These are phyloP conservation scores for Tetraselmis striata DNA, from an alignment of 139 green algal genomes.

Conservation along the genomic window DNA sequence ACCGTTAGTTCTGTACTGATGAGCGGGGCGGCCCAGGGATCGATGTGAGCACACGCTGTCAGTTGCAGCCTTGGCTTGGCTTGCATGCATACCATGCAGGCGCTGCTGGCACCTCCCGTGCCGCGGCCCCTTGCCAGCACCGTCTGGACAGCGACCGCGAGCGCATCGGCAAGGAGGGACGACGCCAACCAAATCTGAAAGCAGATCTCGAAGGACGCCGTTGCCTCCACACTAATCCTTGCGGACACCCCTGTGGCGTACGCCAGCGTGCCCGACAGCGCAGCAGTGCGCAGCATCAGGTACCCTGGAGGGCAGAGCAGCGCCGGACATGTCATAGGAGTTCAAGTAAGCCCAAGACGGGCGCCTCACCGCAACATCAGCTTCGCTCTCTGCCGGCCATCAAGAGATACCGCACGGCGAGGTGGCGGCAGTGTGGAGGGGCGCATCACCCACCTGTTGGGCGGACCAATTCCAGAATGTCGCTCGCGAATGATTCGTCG, in stretches of 20 bases:
- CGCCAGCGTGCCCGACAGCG: constrained; percentile 50
- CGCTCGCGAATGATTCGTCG: constrained; percentile 10
- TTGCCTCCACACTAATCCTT: constrained; percentile 26
- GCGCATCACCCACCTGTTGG: constrained; percentile 27
- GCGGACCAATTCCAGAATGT: constrained; percentile 16
- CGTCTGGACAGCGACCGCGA: constrained; percentile 73
- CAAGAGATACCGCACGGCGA: too few species aligned
- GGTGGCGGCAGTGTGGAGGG: not conserved
- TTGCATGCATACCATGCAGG: too few species aligned
- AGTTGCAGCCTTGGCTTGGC: too few species aligned
- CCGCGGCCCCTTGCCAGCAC: constrained; percentile 54
- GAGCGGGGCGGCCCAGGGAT: too few species aligned
- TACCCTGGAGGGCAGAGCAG: constrained; percentile 31
- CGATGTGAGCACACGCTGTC: too few species aligned
- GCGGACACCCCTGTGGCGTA: constrained; percentile 51
- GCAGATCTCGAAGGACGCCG: constrained; percentile 59
- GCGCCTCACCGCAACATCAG: too few species aligned
- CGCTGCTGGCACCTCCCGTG: not conserved
- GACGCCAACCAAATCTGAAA: constrained; percentile 72
- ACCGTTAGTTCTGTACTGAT: too few species aligned
- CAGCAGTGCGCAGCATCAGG: constrained; percentile 57
- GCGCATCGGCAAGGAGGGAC: constrained; percentile 60
- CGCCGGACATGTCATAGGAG: too few species aligned
- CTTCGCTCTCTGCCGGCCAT: too few species aligned
- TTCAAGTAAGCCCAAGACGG: too few species aligned